Percentiles rank a stretch among this genome's conserved stretches.
These are phyloP conservation scores for Tolypocladium tundrense DNA, from an alignment of 2,329 filamentous ascomycete genomes.

Conservation along the genomic window DNA sequence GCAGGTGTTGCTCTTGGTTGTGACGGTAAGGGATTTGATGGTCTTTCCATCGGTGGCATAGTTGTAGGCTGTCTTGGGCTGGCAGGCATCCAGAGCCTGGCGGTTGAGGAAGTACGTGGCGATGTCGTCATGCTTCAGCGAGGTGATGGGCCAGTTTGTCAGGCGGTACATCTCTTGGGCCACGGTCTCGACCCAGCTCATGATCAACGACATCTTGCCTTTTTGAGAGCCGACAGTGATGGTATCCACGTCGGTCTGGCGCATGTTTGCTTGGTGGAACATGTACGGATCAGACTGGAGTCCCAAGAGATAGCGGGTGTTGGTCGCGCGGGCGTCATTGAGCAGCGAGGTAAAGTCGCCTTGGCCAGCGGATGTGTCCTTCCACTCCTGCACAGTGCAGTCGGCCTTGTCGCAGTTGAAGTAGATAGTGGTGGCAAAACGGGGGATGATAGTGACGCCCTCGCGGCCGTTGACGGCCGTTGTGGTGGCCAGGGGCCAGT, in stretches of 20 bases:
- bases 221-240: constrained; percentile 37
- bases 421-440: constrained; percentile 53
- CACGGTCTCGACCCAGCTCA: constrained; percentile 45
- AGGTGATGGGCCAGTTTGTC: constrained; percentile 13
- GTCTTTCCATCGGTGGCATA: constrained; percentile 28
- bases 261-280: constrained; percentile 56
- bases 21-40: constrained; percentile 41
- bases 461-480: constrained; percentile 40
- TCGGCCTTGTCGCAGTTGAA: constrained; percentile 50
- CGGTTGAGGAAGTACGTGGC: constrained; percentile 40
- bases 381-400: constrained; percentile 51
- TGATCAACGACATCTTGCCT: constrained; percentile 39
- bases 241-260: constrained; percentile 34
- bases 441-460: constrained; percentile 46
- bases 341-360: constrained; percentile 44
- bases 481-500: constrained; percentile 45
- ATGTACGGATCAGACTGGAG: constrained; percentile 45
- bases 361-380: constrained; percentile 43
- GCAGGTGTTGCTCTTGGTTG: constrained; percentile 38
- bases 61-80: constrained; percentile 35
- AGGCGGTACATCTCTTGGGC: constrained; percentile 43
- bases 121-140: constrained; percentile 32
- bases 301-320: constrained; percentile 44
- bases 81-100: constrained; percentile 40
- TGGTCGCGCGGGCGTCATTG: constrained; percentile 37